Base-by-base conservation (phyloP, 2,329 filamentous ascomycete genomes). In the Aspergillus clavatus region DNA sequence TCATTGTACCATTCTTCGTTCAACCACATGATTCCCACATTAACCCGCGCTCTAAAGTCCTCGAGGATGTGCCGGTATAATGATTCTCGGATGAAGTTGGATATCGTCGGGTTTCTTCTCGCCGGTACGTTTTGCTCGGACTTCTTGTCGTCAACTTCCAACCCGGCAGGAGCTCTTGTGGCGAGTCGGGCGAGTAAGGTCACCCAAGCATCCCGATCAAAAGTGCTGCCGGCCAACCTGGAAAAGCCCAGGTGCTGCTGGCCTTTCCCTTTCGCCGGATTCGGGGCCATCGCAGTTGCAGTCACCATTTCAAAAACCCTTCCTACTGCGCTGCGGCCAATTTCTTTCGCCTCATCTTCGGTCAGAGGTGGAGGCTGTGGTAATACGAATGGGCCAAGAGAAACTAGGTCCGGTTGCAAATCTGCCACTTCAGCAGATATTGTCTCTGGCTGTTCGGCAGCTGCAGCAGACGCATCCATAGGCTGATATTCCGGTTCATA, bases 1-100 rank as follows among this genome's bases (percentile, higher is more conserved):
- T 97, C 91, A 58, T 90, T 94, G 68, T 95, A 97, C 91, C 93
- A 98, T 69, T 98, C 93, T 66, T 98, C 93, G 57, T 86, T 95
- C 12, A 98, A 77, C 93, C 93, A 98, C 6, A 85, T 84, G 41
- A 97, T 89, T 1, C 89, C 91, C 18, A 93, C 80, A 55, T 94
- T 90, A 51, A 97, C 90, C 35, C 93, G 84, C 51, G 80, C 83
- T 43, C 91, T 83, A 70, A 95, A 98, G 63, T 97, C 91, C 52
- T 94, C 89, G 51, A 97, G 80, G 38, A 97, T 80, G 64, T 95
- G 96, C 43, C 81, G 78, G 67, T 89, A 93, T 1, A 98, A 73
- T 6, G 82, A 77, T 55, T 95, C 86, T 42, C 93, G 82, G 53
- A 97, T 89, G 5, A 78, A 78, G 59, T 86, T 79, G 55, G 78